Percentiles rank a stretch among this genome's conserved stretches.
Evolutionary conservation across 73 alveolate species (phyloP).

Genomic region (Uronychia setigera): DNA sequence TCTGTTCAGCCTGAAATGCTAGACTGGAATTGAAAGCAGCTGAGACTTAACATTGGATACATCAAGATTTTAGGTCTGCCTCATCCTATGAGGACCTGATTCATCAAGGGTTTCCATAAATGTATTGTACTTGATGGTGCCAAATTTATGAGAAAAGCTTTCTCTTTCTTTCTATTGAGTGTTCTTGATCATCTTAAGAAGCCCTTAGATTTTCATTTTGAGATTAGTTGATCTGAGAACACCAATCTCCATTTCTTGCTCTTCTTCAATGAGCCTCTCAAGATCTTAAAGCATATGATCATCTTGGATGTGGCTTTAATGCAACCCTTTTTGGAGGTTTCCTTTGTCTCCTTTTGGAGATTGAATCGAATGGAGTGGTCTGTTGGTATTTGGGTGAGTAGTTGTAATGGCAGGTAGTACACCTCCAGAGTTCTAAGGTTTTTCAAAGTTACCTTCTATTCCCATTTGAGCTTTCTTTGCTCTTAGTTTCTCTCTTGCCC

Average conservation of each 20-base stretch:
- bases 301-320: not conserved
- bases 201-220: not conserved
- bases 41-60: not conserved
- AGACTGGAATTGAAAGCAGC: not conserved
- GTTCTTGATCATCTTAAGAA: not conserved
- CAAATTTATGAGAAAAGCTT: not conserved
- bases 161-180: not conserved
- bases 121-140: not conserved
- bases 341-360: not conserved
- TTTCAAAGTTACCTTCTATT: not conserved
- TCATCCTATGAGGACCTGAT: not conserved
- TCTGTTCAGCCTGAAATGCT: not conserved
- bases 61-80: not conserved
- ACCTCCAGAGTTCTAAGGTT: not conserved
- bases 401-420: not conserved
- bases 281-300: not conserved
- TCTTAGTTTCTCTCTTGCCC: not conserved
- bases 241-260: not conserved
- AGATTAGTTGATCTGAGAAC: not conserved
- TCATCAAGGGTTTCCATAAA: not conserved
- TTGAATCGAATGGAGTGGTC: not conserved
- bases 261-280: not conserved
- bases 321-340: not conserved
- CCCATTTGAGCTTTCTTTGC: not conserved
- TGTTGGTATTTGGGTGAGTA: not conserved